Evolutionary conservation across 768 basidiomycete genomes (phyloP).

Genomic region (Suillus weaverae): DNA sequence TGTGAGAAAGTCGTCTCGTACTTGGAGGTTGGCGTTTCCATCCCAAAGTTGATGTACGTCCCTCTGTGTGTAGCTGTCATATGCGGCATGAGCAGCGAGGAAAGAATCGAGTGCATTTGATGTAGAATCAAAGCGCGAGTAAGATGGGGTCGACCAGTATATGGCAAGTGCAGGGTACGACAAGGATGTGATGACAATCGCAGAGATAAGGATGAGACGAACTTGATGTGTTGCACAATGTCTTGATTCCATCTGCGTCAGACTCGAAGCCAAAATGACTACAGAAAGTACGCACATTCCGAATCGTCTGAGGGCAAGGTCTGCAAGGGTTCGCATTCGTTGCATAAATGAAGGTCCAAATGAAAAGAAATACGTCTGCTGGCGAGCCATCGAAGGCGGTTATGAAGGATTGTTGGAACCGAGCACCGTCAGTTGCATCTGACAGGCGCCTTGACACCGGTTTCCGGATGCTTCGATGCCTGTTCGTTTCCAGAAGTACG

Average conservation of each 20-base stretch:
- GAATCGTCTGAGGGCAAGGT: constrained; percentile 66
- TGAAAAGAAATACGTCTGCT: constrained; percentile 18
- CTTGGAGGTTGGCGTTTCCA: constrained; percentile 58
- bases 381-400: constrained; percentile 25
- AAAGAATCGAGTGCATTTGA: constrained; percentile 64
- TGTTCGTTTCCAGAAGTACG: background rate
- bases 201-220: constrained; percentile 83
- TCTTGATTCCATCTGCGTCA: constrained; percentile 37
- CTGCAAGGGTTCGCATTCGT: constrained; percentile 39
- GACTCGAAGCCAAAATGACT: constrained; percentile 7
- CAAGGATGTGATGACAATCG: constrained; percentile 84
- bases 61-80: constrained; percentile 53
- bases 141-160: constrained; percentile 72
- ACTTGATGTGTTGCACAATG: constrained; percentile 92
- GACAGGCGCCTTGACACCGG: constrained; percentile 2
- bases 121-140: constrained; percentile 53
- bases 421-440: background rate
- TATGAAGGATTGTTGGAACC: constrained; percentile 1
- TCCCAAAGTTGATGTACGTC: constrained; percentile 77
- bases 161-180: constrained; percentile 89
- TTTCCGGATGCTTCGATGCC: background rate
- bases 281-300: constrained; percentile 64
- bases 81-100: constrained; percentile 50
- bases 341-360: constrained; percentile 25
- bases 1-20: constrained; percentile 68